Evolutionary conservation across 441 rosid species (phyloP).

Genomic region (Rhodomyrtus psidioides): DNA sequence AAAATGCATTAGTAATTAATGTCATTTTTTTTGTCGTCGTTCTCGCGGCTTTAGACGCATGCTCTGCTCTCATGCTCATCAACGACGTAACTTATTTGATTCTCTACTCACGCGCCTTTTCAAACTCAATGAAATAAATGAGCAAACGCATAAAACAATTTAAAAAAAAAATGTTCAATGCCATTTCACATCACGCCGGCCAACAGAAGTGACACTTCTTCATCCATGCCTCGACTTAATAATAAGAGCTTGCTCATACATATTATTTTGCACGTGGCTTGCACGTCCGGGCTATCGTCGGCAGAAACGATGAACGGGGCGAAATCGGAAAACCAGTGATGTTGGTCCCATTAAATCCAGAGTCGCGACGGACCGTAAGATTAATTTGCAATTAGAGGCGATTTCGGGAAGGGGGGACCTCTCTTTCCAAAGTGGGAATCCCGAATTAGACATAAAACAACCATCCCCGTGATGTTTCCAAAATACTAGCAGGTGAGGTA

Average conservation of each 20-base stretch:
- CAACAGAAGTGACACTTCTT: too few relatives aligned
- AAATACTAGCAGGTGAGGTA: background rate
- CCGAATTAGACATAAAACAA: background rate
- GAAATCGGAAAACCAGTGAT: too few relatives aligned
- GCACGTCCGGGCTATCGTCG: too few relatives aligned
- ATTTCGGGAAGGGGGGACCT: background rate
- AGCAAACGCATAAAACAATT: too few relatives aligned
- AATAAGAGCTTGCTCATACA: too few relatives aligned
- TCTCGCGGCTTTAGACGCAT: background rate
- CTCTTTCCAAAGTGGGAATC: background rate
- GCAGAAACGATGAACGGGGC: too few relatives aligned
- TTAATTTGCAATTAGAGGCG: background rate
- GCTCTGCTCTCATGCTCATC: background rate
- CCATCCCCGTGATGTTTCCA: background rate
- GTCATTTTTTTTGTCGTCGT: background rate
- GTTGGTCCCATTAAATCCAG: too few relatives aligned
- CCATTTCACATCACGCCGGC: too few relatives aligned
- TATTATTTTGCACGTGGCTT: too few relatives aligned
- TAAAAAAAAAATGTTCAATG: too few relatives aligned
- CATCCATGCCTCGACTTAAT: too few relatives aligned
- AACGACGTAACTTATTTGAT: background rate
- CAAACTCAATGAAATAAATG: too few relatives aligned
- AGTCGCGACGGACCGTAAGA: background rate
- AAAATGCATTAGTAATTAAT: background rate
- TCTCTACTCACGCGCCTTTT: background rate